Evolutionary conservation across 768 basidiomycete species (phyloP).

Genomic region (Rhodotorula taiwanensis): DNA sequence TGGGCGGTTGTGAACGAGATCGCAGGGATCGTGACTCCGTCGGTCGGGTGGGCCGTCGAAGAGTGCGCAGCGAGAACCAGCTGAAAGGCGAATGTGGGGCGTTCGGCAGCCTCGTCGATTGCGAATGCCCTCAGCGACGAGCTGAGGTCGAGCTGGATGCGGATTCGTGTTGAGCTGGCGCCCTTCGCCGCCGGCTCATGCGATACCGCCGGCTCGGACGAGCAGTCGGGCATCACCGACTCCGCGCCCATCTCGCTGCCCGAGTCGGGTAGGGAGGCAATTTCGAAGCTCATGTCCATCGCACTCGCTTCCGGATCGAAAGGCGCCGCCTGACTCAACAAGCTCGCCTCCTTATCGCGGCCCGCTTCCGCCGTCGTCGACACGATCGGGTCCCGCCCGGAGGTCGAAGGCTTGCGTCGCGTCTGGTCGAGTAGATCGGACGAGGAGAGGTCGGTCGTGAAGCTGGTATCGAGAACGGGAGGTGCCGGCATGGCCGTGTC

Average conservation of each 20-base stretch:
- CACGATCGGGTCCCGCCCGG: too few species aligned
- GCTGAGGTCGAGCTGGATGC: slow-evolving; percentile 3
- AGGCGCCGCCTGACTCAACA: slow-evolving; percentile 19
- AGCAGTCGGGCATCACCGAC: neutral
- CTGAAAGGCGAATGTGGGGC: neutral
- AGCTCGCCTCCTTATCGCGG: neutral
- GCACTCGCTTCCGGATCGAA: slow-evolving; percentile 29
- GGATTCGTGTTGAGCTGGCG: neutral
- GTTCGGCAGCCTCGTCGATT: too few species aligned
- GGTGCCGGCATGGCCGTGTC: slow-evolving; percentile 21
- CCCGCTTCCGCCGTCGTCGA: neutral
- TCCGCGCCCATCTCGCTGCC: neutral
- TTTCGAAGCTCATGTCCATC: slow-evolving; percentile 26
- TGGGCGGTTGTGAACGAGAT: slow-evolving; percentile 1
- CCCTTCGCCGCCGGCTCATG: too few species aligned
- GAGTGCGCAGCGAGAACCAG: neutral
- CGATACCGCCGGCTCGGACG: too few species aligned
- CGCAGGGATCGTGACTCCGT: neutral
- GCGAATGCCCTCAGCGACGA: neutral
- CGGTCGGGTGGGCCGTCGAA: neutral
- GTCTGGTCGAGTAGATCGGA: neutral
- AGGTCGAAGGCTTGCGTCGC: neutral
- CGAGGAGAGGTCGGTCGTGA: neutral
- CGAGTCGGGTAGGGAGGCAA: neutral
- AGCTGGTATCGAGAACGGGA: neutral